Conservation (phyloP, 257 asterid species). For the Gentiana straminea region DNA sequence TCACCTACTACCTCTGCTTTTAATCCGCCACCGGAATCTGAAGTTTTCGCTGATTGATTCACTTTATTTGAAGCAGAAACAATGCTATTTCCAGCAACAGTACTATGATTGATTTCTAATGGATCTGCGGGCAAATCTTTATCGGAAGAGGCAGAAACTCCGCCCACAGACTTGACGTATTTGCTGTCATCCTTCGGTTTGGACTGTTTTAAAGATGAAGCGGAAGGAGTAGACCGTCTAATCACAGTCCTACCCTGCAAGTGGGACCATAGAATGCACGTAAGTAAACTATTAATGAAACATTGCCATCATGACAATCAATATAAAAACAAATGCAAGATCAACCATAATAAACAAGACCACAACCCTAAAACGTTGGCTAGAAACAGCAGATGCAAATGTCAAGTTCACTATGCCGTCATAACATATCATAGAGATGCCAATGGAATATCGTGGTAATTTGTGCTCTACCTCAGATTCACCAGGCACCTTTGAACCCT, state of each 20-base stretch:
- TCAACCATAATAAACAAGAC: too few relatives aligned
- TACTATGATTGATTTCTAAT: slow-evolving; percentile 21
- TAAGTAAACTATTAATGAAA: not conserved
- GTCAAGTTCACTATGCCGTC: too few relatives aligned
- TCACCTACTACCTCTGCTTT: slow-evolving; percentile 52
- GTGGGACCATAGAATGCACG: slow-evolving; percentile 8
- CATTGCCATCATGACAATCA: too few relatives aligned
- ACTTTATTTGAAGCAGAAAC: slow-evolving; percentile 39
- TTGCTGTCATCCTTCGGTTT: slow-evolving; percentile 77
- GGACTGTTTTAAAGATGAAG: slow-evolving; percentile 61
- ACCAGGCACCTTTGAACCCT: slow-evolving; percentile 33
- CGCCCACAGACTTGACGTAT: slow-evolving; percentile 44
- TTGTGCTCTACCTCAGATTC: slow-evolving; percentile 68
- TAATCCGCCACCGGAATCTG: slow-evolving; percentile 41
- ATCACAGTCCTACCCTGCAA: slow-evolving; percentile 50
- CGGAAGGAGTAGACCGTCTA: slow-evolving; percentile 52
- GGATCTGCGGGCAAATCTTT: slow-evolving; percentile 16
- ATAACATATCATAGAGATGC: not conserved
- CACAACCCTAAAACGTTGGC: too few relatives aligned
- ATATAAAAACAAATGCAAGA: too few relatives aligned
- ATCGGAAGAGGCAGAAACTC: slow-evolving; percentile 37
- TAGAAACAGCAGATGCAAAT: too few relatives aligned
- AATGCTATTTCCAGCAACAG: slow-evolving; percentile 44
- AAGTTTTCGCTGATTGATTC: slow-evolving; percentile 34
- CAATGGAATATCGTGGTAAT: not conserved